Evolutionary conservation across 768 basidiomycete genomes (phyloP), one percentile per base, ranked within the genome.

Genomic region (Leccinum pellstonianum): DNA sequence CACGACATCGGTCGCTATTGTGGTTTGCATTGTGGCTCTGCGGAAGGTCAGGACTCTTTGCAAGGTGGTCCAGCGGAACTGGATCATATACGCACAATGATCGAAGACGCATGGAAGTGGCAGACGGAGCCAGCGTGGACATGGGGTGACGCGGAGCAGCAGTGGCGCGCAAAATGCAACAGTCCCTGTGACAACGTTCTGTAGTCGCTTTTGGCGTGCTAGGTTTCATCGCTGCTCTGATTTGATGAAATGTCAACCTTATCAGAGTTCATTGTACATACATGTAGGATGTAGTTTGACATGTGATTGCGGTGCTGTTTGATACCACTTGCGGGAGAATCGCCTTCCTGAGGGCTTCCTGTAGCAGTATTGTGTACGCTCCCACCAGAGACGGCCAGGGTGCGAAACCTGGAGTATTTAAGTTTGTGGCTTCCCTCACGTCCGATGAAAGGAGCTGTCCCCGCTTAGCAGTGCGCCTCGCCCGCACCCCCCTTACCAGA

Each of bases 1-100:
- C 55, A 52, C 12, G 38, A 62, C n/a, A 54, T 64, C 1, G 74
- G 75, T 2, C 23, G 61, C 11, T 59, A 72, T 53, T 74, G 68
- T 52, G 6, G 48, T 25, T 49, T 49, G 9, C 19, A 46, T 19
- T 46, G 11, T 46, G 15, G 19, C 19, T 19, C 43, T 46, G 19
- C 19, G 5, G n/a, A 19, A 5, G n/a, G 41, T 19, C 41, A 4
- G n/a, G 43, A 46, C 19, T 19, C 43, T 19, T 46, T 19, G 10
- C 10, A 46, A 46, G n/a, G 43, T 10, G 5, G 10, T 46, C 19
- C 43, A 7, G 43, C 19, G 17, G 19, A 46, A 5, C 43, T 19
- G 11, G 43, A 19, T 46, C 4, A 5, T 46, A 46, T 46, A 46
- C 43, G 43, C 11, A 46, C 19, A 46, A 11, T 17, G 43, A 46